Conservation (phyloP, 2,329 filamentous ascomycete species). For the Pseudogymnoascus sp. region DNA sequence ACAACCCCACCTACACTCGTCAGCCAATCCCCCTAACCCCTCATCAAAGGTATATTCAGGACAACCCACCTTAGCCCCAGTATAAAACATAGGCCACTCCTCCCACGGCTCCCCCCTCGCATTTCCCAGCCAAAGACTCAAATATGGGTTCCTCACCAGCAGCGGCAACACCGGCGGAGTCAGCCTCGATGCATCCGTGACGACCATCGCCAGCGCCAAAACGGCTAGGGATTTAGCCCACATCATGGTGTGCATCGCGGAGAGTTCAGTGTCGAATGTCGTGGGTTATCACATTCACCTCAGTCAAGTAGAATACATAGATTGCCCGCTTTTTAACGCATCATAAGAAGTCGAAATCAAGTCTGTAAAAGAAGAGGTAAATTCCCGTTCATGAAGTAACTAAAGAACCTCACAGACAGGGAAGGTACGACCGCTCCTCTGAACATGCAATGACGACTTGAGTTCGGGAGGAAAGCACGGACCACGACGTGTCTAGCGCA, state of each 20-base stretch:
- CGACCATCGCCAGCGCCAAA: slow-evolving; percentile 17
- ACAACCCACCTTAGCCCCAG: slow-evolving; percentile 49
- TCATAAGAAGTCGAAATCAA: not conserved
- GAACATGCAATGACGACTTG: no score
- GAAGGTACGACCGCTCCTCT: not conserved
- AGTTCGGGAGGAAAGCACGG: not conserved
- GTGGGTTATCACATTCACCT: not conserved
- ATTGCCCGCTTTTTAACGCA: not conserved
- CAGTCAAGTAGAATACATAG: not conserved
- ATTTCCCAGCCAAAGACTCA: slow-evolving; percentile 54
- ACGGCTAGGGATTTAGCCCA: slow-evolving; percentile 13
- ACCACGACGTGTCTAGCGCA: not conserved
- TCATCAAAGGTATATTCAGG: not conserved
- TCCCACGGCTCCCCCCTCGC: slow-evolving; percentile 70
- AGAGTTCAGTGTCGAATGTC: not conserved
- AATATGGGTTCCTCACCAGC: slow-evolving; percentile 51
- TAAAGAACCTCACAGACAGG: not conserved
- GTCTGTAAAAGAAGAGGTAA: not conserved
- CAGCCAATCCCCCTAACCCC: not conserved
- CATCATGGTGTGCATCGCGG: not conserved
- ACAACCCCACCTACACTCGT: slow-evolving; percentile 46
- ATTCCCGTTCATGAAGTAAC: not conserved
- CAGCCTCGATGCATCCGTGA: slow-evolving; percentile 42
- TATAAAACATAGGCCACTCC: slow-evolving; percentile 82
- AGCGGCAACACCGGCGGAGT: slow-evolving; percentile 50